Percentiles rank a stretch among this genome's conserved stretches.
Conservation (phyloP, 2,329 filamentous ascomycete genomes). For the Epichloe coenophiala region DNA sequence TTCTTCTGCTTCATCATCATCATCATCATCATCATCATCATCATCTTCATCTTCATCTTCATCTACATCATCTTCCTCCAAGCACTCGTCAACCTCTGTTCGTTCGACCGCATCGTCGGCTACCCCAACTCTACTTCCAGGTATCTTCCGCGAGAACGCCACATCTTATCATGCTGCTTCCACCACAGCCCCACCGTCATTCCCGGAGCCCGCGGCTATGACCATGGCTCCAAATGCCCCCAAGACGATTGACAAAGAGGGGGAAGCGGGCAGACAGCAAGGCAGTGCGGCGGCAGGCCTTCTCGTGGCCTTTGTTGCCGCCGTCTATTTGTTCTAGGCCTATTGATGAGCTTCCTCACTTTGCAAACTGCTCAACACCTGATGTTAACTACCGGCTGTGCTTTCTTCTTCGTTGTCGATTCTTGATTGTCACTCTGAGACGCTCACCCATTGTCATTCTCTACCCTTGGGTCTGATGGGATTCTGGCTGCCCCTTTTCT, state of each 20-base stretch:
- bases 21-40: background rate
- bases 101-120: constrained; percentile 7
- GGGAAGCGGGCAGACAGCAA: constrained; percentile 34
- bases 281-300: constrained; percentile 39
- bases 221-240: constrained; percentile 17
- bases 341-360: background rate
- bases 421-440: background rate
- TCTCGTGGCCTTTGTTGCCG: constrained; percentile 40
- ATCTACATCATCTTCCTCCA: constrained; percentile 2
- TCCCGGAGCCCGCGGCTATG: constrained; percentile 10
- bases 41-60: background rate
- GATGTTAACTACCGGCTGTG: background rate
- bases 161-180: constrained; percentile 15
- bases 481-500: background rate
- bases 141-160: constrained; percentile 41
- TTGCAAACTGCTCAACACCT: background rate
- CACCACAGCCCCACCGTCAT: background rate
- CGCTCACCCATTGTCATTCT: background rate
- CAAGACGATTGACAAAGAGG: constrained; percentile 25
- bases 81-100: constrained; percentile 4
- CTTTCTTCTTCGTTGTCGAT: constrained; percentile 2
- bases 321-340: constrained; percentile 32
- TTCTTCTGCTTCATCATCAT: background rate
- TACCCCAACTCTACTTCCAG: constrained; percentile 22
- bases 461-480: background rate